phyloP scores from a whole-genome alignment of 2,329 filamentous ascomycete genomes.

The Emergomyces orientalis region DNA sequence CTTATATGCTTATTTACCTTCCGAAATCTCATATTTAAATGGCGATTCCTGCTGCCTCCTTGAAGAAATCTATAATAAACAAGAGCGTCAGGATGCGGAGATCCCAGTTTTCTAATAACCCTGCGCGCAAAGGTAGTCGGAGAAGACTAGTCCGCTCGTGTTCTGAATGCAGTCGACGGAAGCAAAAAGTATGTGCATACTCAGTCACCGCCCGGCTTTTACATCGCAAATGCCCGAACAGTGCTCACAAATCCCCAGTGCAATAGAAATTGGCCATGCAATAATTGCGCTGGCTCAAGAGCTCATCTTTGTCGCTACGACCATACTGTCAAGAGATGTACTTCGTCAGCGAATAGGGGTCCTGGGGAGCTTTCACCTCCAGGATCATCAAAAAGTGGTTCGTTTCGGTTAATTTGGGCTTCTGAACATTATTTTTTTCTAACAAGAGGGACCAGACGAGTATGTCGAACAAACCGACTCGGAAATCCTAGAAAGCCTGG shows the following conservation, averaged over 20 bases:
- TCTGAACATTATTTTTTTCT: background rate
- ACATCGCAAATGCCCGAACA: background rate
- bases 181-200: conserved; percentile 5
- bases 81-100: background rate
- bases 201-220: background rate
- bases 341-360: background rate
- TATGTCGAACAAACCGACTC: conserved; percentile 2
- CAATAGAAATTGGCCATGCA: conserved; percentile 6
- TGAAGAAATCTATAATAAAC: background rate
- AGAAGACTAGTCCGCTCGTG: conserved; percentile 6
- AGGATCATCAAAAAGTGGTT: background rate
- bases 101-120: background rate
- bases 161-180: conserved; percentile 6
- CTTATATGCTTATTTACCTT: background rate
- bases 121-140: background rate
- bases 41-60: background rate
- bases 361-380: conserved; percentile 3
- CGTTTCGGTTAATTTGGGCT: background rate
- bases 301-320: conserved; percentile 7
- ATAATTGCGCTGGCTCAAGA: conserved; percentile 7
- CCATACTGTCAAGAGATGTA: conserved; percentile 1
- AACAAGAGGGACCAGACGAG: background rate
- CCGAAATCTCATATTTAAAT: background rate
- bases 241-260: conserved; percentile 3
- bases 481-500: conserved; percentile 4